Conservation (phyloP, 164 flowering plant species). For the Chimonanthus praecox region DNA sequence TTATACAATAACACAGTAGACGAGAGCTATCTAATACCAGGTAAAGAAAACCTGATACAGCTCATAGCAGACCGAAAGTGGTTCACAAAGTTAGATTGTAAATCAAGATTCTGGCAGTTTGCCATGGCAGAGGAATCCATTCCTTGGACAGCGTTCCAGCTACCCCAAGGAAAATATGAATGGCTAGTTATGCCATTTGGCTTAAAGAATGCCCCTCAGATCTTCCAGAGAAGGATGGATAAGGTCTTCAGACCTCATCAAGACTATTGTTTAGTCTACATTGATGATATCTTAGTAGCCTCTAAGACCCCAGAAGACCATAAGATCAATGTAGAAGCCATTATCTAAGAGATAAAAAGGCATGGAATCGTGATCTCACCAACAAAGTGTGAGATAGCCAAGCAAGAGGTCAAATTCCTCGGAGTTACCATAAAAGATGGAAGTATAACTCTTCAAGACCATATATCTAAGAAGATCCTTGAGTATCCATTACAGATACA, state of each 20-base stretch:
- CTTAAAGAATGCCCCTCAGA: constrained; percentile 11
- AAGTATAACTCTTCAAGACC: neutral
- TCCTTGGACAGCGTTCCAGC: constrained; percentile 7
- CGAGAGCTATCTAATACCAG: no score
- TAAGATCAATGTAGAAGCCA: neutral
- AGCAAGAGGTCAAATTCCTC: no score
- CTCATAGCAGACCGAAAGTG: neutral
- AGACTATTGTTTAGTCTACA: constrained; percentile 3
- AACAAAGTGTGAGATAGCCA: no score
- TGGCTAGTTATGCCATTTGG: constrained; percentile 18
- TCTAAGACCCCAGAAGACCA: constrained; percentile 4
- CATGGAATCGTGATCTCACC: neutral
- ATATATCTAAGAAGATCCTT: neutral
- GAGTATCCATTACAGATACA: neutral
- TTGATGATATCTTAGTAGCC: constrained; percentile 12
- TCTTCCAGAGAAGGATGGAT: constrained; percentile 15
- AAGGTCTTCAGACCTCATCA: neutral
- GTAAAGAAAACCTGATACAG: no score
- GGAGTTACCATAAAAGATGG: neutral
- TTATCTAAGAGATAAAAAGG: neutral
- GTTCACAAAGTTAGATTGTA: constrained; percentile 4
- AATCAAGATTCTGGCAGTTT: constrained; percentile 13
- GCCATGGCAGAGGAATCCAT: neutral
- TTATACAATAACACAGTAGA: neutral
- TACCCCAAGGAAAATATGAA: constrained; percentile 14